A percentile compares a stretch with the other conserved stretches of the same genome.
phyloP scores from a whole-genome alignment of 2,329 filamentous ascomycete species.

The Chaetomiaceae sp. region DNA sequence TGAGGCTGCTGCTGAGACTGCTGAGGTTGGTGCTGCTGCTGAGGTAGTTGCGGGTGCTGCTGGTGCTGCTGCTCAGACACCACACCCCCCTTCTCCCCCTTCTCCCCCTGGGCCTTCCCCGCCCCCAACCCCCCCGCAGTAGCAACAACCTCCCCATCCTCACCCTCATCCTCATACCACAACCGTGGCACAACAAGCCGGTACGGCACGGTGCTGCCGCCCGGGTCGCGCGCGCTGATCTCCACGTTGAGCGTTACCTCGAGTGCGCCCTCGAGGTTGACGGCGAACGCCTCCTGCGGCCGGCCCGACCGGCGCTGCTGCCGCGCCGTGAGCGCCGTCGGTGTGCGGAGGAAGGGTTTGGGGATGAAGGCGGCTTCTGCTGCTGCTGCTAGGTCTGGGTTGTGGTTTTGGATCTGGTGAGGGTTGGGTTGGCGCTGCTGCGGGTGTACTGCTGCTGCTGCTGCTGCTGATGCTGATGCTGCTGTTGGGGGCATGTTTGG shows the following conservation, averaged over 20 bases:
- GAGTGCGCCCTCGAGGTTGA: slow-evolving; percentile 78
- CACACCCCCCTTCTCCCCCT: slow-evolving; percentile 32
- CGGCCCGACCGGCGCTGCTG: slow-evolving; percentile 38
- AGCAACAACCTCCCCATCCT: slow-evolving; percentile 20
- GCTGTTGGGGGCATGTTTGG: not conserved
- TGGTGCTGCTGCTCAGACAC: slow-evolving; percentile 42
- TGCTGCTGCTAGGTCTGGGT: not conserved
- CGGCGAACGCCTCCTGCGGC: slow-evolving; percentile 45
- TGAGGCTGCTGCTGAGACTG: too few species aligned
- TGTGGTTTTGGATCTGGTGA: not conserved
- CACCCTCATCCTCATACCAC: slow-evolving; percentile 50
- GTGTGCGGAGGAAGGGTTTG: slow-evolving; percentile 59
- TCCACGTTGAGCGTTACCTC: slow-evolving; percentile 89
- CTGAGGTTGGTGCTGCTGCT: too few species aligned
- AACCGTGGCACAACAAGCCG: slow-evolving; percentile 78
- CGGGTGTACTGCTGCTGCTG: not conserved
- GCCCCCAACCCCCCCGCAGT: not conserved
- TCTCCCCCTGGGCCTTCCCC: slow-evolving; percentile 22
- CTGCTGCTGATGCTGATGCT: not conserved
- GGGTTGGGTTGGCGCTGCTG: not conserved
- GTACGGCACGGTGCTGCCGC: slow-evolving; percentile 84
- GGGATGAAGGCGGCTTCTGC: slow-evolving; percentile 16
- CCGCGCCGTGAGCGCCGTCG: slow-evolving; percentile 62
- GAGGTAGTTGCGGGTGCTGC: too few species aligned
- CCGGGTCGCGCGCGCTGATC: slow-evolving; percentile 76